Evolutionary conservation across 2,329 filamentous ascomycete genomes (phyloP).

Genomic region (Ampelomyces quisqualis): DNA sequence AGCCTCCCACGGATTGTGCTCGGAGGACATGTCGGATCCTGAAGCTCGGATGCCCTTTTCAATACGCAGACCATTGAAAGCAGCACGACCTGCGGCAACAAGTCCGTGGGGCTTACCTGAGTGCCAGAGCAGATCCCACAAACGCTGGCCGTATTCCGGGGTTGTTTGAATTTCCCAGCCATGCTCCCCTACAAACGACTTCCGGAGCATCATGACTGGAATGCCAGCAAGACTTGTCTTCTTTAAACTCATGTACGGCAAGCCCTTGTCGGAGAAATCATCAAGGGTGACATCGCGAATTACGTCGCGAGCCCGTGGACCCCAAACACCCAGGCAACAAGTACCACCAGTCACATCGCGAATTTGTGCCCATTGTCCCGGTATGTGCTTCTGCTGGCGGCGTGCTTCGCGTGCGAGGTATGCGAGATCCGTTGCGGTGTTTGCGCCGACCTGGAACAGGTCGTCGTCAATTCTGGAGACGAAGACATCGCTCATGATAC

Average conservation of each 20-base stretch:
- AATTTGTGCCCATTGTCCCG: conserved; percentile 52
- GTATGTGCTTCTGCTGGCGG: conserved; percentile 46
- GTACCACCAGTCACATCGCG: conserved; percentile 62
- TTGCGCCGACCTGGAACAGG: conserved; percentile 58
- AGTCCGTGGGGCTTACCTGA: conserved; percentile 58
- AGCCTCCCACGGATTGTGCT: conserved; percentile 62
- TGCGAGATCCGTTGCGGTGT: conserved; percentile 56
- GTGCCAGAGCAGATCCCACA: conserved; percentile 61
- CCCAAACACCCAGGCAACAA: conserved; percentile 64
- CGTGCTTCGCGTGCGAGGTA: conserved; percentile 59
- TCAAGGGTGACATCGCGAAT: conserved; percentile 50
- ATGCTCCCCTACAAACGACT: conserved; percentile 62
- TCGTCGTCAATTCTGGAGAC: conserved; percentile 55
- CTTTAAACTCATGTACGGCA: conserved; percentile 56
- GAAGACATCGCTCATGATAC: conserved; percentile 59
- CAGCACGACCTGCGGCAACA: conserved; percentile 59
- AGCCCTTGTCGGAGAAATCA: conserved; percentile 49
- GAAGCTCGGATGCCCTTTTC: conserved; percentile 62
- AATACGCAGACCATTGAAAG: conserved; percentile 60
- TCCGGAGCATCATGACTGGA: conserved; percentile 57
- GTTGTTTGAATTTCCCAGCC: conserved; percentile 65
- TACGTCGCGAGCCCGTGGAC: conserved; percentile 57
- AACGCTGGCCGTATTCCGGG: conserved; percentile 57
- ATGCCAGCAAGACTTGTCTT: conserved; percentile 55
- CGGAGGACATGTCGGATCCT: conserved; percentile 60